Evolutionary conservation across 306 rosid genomes (phyloP).

Genomic region (Corylus avellana): DNA sequence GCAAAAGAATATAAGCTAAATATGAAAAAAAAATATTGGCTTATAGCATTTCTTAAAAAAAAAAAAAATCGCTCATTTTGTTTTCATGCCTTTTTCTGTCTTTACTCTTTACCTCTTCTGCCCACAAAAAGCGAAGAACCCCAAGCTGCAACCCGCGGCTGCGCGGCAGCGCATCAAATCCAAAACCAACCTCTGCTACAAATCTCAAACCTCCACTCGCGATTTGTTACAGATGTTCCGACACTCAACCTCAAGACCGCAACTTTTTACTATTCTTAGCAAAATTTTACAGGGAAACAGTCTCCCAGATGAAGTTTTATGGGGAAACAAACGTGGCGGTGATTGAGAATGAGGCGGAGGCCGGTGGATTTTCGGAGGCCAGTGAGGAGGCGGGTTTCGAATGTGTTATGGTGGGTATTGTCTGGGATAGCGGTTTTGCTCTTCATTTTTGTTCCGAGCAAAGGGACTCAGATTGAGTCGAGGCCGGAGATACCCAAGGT

Average conservation of each 20-base stretch:
- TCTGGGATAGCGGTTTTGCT: conserved; percentile 68
- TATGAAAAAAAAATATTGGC: too few species aligned
- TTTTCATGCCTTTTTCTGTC: too few species aligned
- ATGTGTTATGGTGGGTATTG: conserved; percentile 70
- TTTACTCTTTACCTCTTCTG: too few species aligned
- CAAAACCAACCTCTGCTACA: not conserved
- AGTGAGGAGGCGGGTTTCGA: conserved; percentile 71
- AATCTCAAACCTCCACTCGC: conserved; percentile 26
- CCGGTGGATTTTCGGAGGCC: conserved; percentile 79
- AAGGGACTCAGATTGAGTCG: conserved; percentile 76
- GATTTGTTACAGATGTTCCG: conserved; percentile 19
- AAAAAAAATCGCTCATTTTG: too few species aligned
- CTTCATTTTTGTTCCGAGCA: conserved; percentile 64
- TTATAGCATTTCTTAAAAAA: too few species aligned
- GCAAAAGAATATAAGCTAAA: too few species aligned
- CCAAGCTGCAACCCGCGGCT: too few species aligned
- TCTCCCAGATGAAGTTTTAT: conserved; percentile 12
- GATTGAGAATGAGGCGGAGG: conserved; percentile 72
- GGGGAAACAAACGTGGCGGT: not conserved
- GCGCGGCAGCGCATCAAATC: not conserved
- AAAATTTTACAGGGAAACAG: conserved; percentile 4
- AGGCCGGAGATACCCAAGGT: conserved; percentile 67
- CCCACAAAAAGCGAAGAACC: too few species aligned
- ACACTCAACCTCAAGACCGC: not conserved
- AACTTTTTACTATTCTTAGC: not conserved